These are phyloP conservation scores for Thuidium tamariscinum DNA, from an alignment of 225 moss, liverwort and hornwort species.

Conservation along the genomic window DNA sequence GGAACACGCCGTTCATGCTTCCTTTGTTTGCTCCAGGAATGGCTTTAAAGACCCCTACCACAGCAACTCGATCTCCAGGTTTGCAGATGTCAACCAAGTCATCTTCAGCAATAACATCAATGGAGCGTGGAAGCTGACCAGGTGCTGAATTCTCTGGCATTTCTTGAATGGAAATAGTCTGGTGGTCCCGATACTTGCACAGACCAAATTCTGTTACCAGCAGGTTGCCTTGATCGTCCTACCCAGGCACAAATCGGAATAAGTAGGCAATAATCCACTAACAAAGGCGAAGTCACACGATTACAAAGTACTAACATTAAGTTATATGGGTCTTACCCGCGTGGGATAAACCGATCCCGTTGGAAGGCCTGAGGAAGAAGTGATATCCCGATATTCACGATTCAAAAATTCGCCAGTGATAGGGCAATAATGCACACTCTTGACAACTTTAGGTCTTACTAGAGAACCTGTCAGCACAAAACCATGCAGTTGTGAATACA, in stretches of 20 bases:
- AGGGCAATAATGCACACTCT: slow-evolving; percentile 78
- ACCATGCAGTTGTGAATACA: background rate
- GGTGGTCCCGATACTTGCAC: slow-evolving; percentile 70
- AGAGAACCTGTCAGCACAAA: slow-evolving; percentile 43
- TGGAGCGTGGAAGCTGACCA: slow-evolving; percentile 82
- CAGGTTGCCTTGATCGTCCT: slow-evolving; percentile 75
- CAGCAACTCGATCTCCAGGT: slow-evolving; percentile 80
- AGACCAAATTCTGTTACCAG: slow-evolving; percentile 74
- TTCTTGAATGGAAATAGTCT: slow-evolving; percentile 79
- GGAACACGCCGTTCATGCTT: slow-evolving; percentile 78
- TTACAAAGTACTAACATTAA: background rate
- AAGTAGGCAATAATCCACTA: background rate
- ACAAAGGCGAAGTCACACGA: background rate
- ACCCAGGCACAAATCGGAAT: background rate
- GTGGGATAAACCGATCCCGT: slow-evolving; percentile 81
- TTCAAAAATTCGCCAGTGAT: slow-evolving; percentile 42
- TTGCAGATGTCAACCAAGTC: slow-evolving; percentile 85
- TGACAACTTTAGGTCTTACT: slow-evolving; percentile 77
- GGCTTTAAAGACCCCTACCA: slow-evolving; percentile 75
- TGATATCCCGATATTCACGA: slow-evolving; percentile 81
- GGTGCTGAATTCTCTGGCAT: slow-evolving; percentile 95
- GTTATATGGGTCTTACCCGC: slow-evolving; percentile 18
- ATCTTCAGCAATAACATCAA: slow-evolving; percentile 82
- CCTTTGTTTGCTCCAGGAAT: slow-evolving; percentile 62
- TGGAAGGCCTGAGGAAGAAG: slow-evolving; percentile 61